phyloP scores from a whole-genome alignment of 2,329 filamentous ascomycete species.

The Colletotrichum magnum region DNA sequence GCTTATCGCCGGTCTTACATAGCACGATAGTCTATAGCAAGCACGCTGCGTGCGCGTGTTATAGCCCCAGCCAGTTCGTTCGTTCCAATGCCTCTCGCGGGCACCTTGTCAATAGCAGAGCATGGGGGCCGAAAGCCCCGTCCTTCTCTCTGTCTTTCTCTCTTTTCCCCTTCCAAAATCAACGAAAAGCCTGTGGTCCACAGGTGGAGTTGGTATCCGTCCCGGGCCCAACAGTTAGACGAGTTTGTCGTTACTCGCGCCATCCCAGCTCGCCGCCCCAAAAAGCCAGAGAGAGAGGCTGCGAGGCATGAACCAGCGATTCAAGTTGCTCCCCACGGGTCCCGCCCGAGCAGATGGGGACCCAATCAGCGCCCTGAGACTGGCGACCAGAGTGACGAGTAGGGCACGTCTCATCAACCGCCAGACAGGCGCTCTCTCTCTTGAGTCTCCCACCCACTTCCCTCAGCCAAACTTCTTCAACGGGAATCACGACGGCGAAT shows the following conservation, averaged over 20 bases:
- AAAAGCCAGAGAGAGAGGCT: no score
- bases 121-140: not conserved
- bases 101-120: slow-evolving; percentile 34
- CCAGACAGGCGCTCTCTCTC: slow-evolving; percentile 26
- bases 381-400: slow-evolving; percentile 30
- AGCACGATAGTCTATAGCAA: no score
- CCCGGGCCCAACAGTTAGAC: no score
- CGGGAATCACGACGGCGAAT: slow-evolving; percentile 30
- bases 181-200: not conserved
- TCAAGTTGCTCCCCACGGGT: slow-evolving; percentile 23
- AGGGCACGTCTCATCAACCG: slow-evolving; percentile 42
- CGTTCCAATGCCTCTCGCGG: not conserved
- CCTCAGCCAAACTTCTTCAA: slow-evolving; percentile 30
- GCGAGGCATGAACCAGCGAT: slow-evolving; percentile 30
- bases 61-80: not conserved
- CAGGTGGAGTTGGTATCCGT: no score
- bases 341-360: no score
- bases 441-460: not conserved
- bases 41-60: no score
- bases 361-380: slow-evolving; percentile 42
- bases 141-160: not conserved
- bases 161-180: not conserved
- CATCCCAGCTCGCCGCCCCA: not conserved
- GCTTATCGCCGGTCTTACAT: no score
- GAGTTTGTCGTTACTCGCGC: not conserved